Evolutionary conservation across 2,329 filamentous ascomycete genomes (phyloP).

Genomic region (Hymenoscyphus albidus): DNA sequence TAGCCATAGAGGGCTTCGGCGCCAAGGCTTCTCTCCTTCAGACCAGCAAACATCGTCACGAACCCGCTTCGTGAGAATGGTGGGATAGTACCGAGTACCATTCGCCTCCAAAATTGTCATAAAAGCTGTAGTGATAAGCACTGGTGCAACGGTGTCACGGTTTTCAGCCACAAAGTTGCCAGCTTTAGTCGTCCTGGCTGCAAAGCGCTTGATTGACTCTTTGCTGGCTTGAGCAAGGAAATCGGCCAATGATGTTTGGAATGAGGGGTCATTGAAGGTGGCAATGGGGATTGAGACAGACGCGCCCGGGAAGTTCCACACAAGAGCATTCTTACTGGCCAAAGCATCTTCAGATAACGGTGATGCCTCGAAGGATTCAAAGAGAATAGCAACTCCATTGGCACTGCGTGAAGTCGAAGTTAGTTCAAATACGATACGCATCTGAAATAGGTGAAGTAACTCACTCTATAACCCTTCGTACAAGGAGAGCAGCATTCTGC

Average conservation of each 20-base stretch:
- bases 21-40: slow-evolving; percentile 51
- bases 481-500: slow-evolving; percentile 45
- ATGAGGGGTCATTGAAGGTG: slow-evolving; percentile 39
- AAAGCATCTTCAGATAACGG: slow-evolving; percentile 50
- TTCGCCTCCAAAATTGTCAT: slow-evolving; percentile 56
- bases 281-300: slow-evolving; percentile 45
- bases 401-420: slow-evolving; percentile 5
- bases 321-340: slow-evolving; percentile 46
- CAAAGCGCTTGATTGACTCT: slow-evolving; percentile 51
- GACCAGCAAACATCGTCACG: slow-evolving; percentile 57
- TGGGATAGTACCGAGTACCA: slow-evolving; percentile 40
- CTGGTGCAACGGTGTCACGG: slow-evolving; percentile 55
- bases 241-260: slow-evolving; percentile 45
- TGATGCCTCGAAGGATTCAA: slow-evolving; percentile 61
- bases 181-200: slow-evolving; percentile 50
- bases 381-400: slow-evolving; percentile 36
- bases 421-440: not conserved
- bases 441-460: not conserved
- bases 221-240: slow-evolving; percentile 56
- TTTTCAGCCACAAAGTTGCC: slow-evolving; percentile 46
- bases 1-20: slow-evolving; percentile 59
- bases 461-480: not conserved
- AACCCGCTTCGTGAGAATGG: slow-evolving; percentile 51
- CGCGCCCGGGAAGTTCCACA: slow-evolving; percentile 57
- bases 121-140: slow-evolving; percentile 55